Conservation (phyloP, 2,329 filamentous ascomycete species). For the Fonsecaea multimorphosa region DNA sequence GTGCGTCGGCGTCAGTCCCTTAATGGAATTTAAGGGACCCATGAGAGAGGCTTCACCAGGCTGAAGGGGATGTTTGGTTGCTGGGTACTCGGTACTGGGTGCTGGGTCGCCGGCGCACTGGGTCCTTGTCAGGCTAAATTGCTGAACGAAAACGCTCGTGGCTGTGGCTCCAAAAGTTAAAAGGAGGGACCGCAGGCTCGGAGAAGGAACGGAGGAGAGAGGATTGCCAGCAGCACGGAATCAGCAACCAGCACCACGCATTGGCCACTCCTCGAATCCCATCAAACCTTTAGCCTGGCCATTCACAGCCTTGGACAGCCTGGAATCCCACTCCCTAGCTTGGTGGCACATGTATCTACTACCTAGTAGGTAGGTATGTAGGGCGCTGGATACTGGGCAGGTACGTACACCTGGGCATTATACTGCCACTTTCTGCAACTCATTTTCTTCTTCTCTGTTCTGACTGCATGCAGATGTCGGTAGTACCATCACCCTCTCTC, state of each 20-base stretch:
- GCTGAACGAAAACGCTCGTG: conserved; percentile 4
- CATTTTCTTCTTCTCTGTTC: background rate
- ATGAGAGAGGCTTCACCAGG: background rate
- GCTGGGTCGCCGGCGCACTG: background rate
- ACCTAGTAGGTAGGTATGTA: background rate
- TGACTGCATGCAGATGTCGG: background rate
- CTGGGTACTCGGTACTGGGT: background rate
- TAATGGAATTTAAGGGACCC: background rate
- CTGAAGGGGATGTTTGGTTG: background rate
- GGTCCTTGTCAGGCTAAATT: conserved; percentile 12
- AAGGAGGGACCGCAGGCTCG: background rate
- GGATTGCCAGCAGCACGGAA: background rate
- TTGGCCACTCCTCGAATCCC: conserved; percentile 6
- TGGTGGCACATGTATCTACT: background rate
- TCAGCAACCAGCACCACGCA: conserved; percentile 5
- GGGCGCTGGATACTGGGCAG: no score
- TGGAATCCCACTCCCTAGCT: conserved; percentile 10
- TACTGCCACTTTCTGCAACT: no score
- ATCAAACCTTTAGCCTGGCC: conserved; percentile 13
- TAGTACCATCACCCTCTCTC: background rate
- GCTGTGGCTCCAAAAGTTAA: background rate
- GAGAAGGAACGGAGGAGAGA: background rate
- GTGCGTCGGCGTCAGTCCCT: background rate
- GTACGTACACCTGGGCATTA: no score
- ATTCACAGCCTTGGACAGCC: background rate